phyloP scores from a whole-genome alignment of 306 rosid species.

The Abrus pulchellus region DNA sequence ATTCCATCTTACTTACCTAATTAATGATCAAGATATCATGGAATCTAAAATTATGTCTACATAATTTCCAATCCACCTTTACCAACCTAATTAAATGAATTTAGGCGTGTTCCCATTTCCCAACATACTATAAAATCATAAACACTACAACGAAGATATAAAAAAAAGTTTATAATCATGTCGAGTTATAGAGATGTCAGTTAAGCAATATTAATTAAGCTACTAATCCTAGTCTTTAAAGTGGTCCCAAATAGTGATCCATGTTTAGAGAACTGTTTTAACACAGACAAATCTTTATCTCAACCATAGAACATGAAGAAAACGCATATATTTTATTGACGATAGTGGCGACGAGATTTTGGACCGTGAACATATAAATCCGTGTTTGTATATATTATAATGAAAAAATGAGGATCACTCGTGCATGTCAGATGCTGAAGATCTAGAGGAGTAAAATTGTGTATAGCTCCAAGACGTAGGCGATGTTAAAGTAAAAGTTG shows the following conservation, averaged over 20 bases:
- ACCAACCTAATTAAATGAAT: slow-evolving; percentile 29
- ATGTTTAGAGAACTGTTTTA: slow-evolving; percentile 22
- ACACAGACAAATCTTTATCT: slow-evolving; percentile 27
- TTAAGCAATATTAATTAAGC: not conserved
- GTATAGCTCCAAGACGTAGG: slow-evolving; percentile 50
- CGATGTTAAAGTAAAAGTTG: slow-evolving; percentile 59
- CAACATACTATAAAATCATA: not conserved
- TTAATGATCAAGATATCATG: not conserved
- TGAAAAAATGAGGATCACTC: slow-evolving; percentile 30
- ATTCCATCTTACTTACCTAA: not conserved
- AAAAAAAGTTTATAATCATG: slow-evolving; percentile 24
- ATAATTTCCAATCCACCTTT: slow-evolving; percentile 7
- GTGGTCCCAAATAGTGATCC: slow-evolving; percentile 32
- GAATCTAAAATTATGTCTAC: slow-evolving; percentile 19
- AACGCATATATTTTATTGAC: not conserved
- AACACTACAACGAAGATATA: not conserved
- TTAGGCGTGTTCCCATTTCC: slow-evolving; percentile 28
- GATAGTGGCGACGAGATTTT: slow-evolving; percentile 34
- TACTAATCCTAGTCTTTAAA: slow-evolving; percentile 30
- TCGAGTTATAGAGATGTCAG: slow-evolving; percentile 36
- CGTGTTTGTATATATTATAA: not conserved
- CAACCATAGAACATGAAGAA: not conserved
- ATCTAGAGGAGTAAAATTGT: slow-evolving; percentile 33
- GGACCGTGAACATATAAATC: slow-evolving; percentile 28
- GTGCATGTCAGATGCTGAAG: slow-evolving; percentile 54